phyloP scores from a whole-genome alignment of 805 yeast species.

The Suhomyces sp. region DNA sequence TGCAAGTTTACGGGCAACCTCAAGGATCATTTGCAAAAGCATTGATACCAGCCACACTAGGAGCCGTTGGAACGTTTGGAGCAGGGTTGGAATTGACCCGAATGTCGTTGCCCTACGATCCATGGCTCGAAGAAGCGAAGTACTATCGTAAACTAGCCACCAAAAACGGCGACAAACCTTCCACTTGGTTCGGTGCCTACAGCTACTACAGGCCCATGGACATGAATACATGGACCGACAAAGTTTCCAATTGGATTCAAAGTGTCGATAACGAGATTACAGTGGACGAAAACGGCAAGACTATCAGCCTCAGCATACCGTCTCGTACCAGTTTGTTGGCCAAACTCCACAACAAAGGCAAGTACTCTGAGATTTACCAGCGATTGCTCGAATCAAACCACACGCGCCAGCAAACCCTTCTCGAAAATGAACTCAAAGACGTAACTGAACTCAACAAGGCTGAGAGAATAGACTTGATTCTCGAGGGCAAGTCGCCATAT shows the following conservation, averaged over 20 bases:
- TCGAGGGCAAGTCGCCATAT: conserved; percentile 29
- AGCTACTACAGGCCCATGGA: conserved; percentile 53
- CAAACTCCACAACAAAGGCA: conserved; percentile 17
- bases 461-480: conserved; percentile 28
- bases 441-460: conserved; percentile 39
- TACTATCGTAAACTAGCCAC: conserved; percentile 50
- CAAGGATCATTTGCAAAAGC: conserved; percentile 12
- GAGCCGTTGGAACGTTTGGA: conserved; percentile 48
- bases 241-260: conserved; percentile 15
- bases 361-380: conserved; percentile 28
- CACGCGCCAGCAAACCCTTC: conserved; percentile 15
- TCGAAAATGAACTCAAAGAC: conserved; percentile 24
- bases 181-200: conserved; percentile 68
- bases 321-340: conserved; percentile 7
- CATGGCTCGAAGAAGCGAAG: conserved; percentile 70
- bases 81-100: conserved; percentile 58
- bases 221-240: conserved; percentile 31
- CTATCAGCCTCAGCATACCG: not conserved
- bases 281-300: not conserved
- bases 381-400: conserved; percentile 24
- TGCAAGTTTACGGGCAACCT: not conserved
- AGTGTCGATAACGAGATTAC: conserved; percentile 1
- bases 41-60: conserved; percentile 24
- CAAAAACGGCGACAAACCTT: conserved; percentile 45
- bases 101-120: conserved; percentile 49